Percentiles rank a stretch among this genome's conserved stretches.
These are phyloP conservation scores for Penicillium sp. DNA, from an alignment of 2,329 filamentous ascomycete genomes.

Conservation along the genomic window DNA sequence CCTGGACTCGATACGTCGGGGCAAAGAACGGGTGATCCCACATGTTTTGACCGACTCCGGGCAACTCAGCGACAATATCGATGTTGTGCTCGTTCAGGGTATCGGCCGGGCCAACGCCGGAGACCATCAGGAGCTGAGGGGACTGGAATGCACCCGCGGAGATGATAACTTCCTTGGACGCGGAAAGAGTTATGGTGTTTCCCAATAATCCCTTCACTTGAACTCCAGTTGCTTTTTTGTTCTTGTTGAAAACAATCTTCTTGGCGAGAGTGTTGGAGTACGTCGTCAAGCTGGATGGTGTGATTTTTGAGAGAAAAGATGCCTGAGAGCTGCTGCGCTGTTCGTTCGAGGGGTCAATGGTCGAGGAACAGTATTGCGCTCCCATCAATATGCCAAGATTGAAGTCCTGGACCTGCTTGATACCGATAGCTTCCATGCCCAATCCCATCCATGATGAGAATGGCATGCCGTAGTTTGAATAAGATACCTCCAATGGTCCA, in stretches of 20 bases:
- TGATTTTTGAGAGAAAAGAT: constrained; percentile 38
- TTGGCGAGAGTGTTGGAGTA: constrained; percentile 50
- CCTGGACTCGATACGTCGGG: constrained; percentile 31
- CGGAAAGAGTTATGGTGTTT: constrained; percentile 43
- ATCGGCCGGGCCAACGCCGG: constrained; percentile 50
- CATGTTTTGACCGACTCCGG: constrained; percentile 45
- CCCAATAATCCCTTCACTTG: constrained; percentile 29
- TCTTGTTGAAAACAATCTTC: constrained; percentile 46
- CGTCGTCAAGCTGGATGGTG: constrained; percentile 41
- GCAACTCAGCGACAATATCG: constrained; percentile 47
- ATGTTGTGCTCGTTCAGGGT: constrained; percentile 48
- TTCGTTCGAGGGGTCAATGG: constrained; percentile 31
- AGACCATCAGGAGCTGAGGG: constrained; percentile 53
- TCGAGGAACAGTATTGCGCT: constrained; percentile 42
- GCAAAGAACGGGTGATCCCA: constrained; percentile 40
- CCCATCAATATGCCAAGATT: constrained; percentile 50
- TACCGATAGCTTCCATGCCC: constrained; percentile 48
- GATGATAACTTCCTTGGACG: constrained; percentile 56
- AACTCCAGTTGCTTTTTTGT: constrained; percentile 50
- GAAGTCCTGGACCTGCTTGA: constrained; percentile 43
- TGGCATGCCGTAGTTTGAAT: constrained; percentile 45
- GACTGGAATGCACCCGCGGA: constrained; percentile 55
- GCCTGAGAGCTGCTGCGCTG: constrained; percentile 36
- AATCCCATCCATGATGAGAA: constrained; percentile 46
- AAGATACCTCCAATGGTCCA: constrained; percentile 49